Conservation (phyloP, 169 alveolate genomes). For the Cryptosporidium bovis region DNA sequence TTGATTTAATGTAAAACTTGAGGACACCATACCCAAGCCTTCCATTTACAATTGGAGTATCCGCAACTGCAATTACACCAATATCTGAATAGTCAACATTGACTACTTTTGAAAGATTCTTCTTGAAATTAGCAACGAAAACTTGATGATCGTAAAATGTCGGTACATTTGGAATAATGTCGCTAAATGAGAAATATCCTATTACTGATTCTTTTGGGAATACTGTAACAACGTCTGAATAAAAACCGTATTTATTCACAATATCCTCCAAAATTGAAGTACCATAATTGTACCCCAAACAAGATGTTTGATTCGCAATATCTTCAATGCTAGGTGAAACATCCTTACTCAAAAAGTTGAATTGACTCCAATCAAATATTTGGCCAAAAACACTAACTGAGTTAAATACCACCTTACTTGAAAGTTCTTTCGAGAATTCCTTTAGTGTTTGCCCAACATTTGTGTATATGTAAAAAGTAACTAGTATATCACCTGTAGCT, state of each 20-base stretch:
- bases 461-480: conserved; percentile 47
- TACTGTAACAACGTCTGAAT: conserved; percentile 31
- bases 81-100: conserved; percentile 1
- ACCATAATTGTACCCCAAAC: conserved; percentile 20
- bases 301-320: conserved; percentile 20
- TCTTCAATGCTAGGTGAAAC: conserved; percentile 26
- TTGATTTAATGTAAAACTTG: conserved; percentile 35
- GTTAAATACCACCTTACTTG: conserved; percentile 37
- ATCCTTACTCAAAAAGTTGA: conserved; percentile 27
- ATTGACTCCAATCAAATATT: conserved; percentile 53
- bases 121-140: conserved; percentile 28
- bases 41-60: conserved; percentile 48
- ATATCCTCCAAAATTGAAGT: conserved; percentile 12
- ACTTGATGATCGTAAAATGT: conserved; percentile 36
- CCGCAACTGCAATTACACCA: conserved; percentile 72
- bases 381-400: conserved; percentile 50
- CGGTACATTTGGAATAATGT: conserved; percentile 39
- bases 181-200: conserved; percentile 53
- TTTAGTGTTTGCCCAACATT: conserved; percentile 6
- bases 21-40: conserved; percentile 49
- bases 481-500: conserved; percentile 47
- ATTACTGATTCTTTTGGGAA: conserved; percentile 28
- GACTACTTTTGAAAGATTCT: conserved; percentile 2
- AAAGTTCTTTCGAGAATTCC: conserved; percentile 30
- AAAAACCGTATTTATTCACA: conserved; percentile 28